Evolutionary conservation across 139 green algal genomes (phyloP).

Genomic region (Coccomyxa sp.): DNA sequence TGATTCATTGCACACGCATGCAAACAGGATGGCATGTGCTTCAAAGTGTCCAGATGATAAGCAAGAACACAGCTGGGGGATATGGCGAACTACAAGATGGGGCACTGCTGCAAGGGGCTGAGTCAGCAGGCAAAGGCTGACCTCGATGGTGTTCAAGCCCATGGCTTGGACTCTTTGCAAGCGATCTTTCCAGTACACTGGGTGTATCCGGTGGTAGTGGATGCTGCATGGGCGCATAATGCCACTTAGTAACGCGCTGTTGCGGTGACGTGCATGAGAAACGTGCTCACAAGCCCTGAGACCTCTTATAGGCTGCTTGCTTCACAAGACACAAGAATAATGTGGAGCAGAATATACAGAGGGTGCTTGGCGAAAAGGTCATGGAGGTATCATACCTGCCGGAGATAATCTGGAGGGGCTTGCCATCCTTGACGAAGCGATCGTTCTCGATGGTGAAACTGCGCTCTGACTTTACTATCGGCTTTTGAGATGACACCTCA

Average conservation of each 20-base stretch:
- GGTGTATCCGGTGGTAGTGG: constrained; percentile 59
- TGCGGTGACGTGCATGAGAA: too few species aligned
- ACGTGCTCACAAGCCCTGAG: too few species aligned
- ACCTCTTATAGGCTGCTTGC: too few species aligned
- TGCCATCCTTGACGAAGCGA: constrained; percentile 33
- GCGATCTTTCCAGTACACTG: constrained; percentile 45
- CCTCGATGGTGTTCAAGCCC: constrained; percentile 48
- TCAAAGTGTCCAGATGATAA: not conserved
- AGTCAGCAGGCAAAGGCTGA: not conserved
- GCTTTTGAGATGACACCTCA: too few species aligned
- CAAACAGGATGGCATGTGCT: not conserved
- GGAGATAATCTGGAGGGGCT: constrained; percentile 35
- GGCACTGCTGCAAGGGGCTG: not conserved
- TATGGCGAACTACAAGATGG: too few species aligned
- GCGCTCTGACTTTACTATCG: not conserved
- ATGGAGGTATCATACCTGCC: constrained; percentile 37
- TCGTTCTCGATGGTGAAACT: constrained; percentile 31
- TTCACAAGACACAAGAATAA: too few species aligned
- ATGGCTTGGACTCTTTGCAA: constrained; percentile 34
- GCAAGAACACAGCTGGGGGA: not conserved
- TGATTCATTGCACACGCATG: not conserved
- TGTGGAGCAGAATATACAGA: too few species aligned
- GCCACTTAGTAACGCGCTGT: too few species aligned
- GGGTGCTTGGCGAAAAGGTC: too few species aligned
- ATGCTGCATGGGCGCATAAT: too few species aligned